Percentiles rank a stretch among this genome's conserved stretches.
phyloP scores from a whole-genome alignment of 192 early-diverging fungal genomes.

The Bifiguratus adelaidae region DNA sequence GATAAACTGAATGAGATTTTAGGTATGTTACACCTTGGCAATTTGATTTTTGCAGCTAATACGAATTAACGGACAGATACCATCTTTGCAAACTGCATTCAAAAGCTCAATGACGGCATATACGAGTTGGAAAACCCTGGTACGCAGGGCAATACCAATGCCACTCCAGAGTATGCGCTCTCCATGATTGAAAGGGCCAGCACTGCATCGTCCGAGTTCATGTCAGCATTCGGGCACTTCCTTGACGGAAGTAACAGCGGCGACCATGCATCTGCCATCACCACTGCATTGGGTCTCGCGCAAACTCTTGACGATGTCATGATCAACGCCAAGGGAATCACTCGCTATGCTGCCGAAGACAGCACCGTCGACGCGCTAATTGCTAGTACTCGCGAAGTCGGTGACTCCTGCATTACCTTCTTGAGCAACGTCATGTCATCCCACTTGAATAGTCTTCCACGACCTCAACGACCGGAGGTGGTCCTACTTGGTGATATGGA shows the following conservation, averaged over 20 bases:
- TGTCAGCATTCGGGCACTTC: conserved; percentile 29
- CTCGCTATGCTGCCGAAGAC: conserved; percentile 72
- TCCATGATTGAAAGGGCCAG: conserved; percentile 84
- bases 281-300: conserved; percentile 65
- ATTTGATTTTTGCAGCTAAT: neutral
- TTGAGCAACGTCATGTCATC: conserved; percentile 81
- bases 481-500: conserved; percentile 66
- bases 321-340: conserved; percentile 82
- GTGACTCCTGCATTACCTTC: conserved; percentile 61
- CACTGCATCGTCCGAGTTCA: conserved; percentile 52
- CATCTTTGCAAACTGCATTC: conserved; percentile 76
- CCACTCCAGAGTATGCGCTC: conserved; percentile 84
- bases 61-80: conserved; percentile 41
- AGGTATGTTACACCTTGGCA: conserved; percentile 14
- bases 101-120: conserved; percentile 82
- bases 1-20: conserved; percentile 64
- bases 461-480: conserved; percentile 56
- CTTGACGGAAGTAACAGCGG: conserved; percentile 33
- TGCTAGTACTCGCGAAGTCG: conserved; percentile 48
- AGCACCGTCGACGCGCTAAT: conserved; percentile 72
- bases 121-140: conserved; percentile 77
- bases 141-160: conserved; percentile 75
- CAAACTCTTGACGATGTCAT: conserved; percentile 77
- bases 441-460: conserved; percentile 47
- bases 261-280: conserved; percentile 82